Conservation (phyloP, 176 grass and related monocot species). For the Luzula sylvatica region DNA sequence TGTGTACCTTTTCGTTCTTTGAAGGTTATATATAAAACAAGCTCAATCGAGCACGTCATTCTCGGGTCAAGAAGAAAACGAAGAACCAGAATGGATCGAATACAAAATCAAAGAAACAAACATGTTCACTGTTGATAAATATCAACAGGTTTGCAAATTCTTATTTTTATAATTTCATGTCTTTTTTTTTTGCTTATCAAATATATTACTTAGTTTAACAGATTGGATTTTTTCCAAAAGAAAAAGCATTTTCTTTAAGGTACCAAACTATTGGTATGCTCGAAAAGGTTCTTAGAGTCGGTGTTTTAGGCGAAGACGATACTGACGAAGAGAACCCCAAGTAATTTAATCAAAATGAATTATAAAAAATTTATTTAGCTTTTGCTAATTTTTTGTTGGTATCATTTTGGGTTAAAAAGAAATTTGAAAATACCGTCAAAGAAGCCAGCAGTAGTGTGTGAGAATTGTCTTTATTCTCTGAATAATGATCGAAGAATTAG, state of each 20-base stretch:
- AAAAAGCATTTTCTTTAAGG: slow-evolving; percentile 77
- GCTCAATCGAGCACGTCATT: slow-evolving; percentile 50
- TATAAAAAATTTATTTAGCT: not conserved
- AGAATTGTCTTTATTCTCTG: slow-evolving; percentile 89
- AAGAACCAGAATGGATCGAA: slow-evolving; percentile 75
- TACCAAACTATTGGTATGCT: slow-evolving; percentile 93
- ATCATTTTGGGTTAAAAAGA: slow-evolving; percentile 34
- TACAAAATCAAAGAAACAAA: slow-evolving; percentile 99
- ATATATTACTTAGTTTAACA: slow-evolving; percentile 36
- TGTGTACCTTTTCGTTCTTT: slow-evolving; percentile 16
- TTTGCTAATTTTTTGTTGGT: not conserved
- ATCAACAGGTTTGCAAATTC: slow-evolving; percentile 65
- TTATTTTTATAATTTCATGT: not conserved
- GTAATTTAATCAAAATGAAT: slow-evolving; percentile 21
- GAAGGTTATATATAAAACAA: slow-evolving; percentile 86
- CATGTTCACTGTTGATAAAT: slow-evolving; percentile 89
- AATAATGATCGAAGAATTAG: slow-evolving; percentile 63
- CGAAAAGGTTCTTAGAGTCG: slow-evolving; percentile 73
- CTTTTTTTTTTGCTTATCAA: slow-evolving; percentile 14
- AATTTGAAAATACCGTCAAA: slow-evolving; percentile 89
- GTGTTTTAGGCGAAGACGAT: slow-evolving; percentile 83
- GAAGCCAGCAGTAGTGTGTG: slow-evolving; percentile 77
- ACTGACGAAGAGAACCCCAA: slow-evolving; percentile 70
- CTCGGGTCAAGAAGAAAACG: slow-evolving; percentile 33
- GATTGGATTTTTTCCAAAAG: slow-evolving; percentile 78